Base-by-base conservation (phyloP, 1,284 basidiomycete genomes). In the Abortiporus biennis region DNA sequence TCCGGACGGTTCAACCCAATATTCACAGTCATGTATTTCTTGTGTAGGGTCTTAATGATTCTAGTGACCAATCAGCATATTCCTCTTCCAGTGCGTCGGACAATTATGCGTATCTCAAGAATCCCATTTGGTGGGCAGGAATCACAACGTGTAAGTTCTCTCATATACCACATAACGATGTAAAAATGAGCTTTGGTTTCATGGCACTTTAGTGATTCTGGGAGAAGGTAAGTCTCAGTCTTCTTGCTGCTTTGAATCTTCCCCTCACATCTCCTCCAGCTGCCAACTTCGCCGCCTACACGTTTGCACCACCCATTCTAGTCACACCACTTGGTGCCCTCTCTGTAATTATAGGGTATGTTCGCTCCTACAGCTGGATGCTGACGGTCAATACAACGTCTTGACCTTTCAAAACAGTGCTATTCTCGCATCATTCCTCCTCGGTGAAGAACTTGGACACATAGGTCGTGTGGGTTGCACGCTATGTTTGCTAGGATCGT, bases 231-330 rank as follows among this genome's bases (percentile, higher is more conserved):
- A 54, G 67, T 48, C n/a, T n/a, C n/a, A n/a, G n/a, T 24, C 37
- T 15, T 3, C 21, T 37, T 23, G 37, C 15, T 23, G 36, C 12
- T 22, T 29, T 22, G n/a, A n/a, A n/a, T n/a, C n/a, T n/a, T n/a
- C n/a, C n/a, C n/a, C n/a, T n/a, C 6, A 17, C 12, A 4, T 15
- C 27, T 11, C 12, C 36, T 31, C 9, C 55, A 96, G 94, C 96
- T 44, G 94, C 92, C 53, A 99, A 99, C 69, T 99, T 99, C 66
- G 92, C 95, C 5, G 96, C 96, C 3, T 99, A 99, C 64, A 92
- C 92, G 0, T 99, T 98, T 58, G 95, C 95, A 0, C 95, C 95
- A 43, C 92, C 95, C 50, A 96, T 98, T 56, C 74, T 99, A 42
- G 93, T 99, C 31, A 98, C 95, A 1, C 95, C 95, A 4, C 71